Conservation (phyloP, 768 basidiomycete species). For the Naematelia encephala region DNA sequence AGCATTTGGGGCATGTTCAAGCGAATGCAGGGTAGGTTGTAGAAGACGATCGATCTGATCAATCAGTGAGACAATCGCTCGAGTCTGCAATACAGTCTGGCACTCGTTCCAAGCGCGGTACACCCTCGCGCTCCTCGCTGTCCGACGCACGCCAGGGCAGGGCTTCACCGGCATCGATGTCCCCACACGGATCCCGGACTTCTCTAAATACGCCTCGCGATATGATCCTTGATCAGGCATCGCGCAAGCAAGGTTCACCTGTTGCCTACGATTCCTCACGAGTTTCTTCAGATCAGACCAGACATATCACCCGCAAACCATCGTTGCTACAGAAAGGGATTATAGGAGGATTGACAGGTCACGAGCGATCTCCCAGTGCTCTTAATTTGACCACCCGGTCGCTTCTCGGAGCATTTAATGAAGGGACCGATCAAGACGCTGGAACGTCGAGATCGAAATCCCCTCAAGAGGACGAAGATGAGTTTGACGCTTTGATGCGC, state of each 20-base stretch:
- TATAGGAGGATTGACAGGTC: constrained; percentile 2
- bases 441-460: constrained; percentile 11
- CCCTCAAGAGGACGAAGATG: constrained; percentile 56
- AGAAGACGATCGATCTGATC: neutral
- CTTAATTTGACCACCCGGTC: constrained; percentile 30
- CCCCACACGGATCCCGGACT: constrained; percentile 18
- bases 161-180: neutral
- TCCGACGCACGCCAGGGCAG: neutral
- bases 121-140: constrained; percentile 7
- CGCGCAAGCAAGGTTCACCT: too few relatives aligned
- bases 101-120: constrained; percentile 14
- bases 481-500: constrained; percentile 90
- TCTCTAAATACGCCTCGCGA: constrained; percentile 9
- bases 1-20: constrained; percentile 79
- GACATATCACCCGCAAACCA: constrained; percentile 4
- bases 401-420: constrained; percentile 35
- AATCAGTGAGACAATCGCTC: constrained; percentile 28
- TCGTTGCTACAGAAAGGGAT: constrained; percentile 5
- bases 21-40: constrained; percentile 70
- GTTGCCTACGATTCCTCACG: neutral
- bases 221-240: neutral
- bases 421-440: constrained; percentile 13
- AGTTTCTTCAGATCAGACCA: neutral
- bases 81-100: constrained; percentile 23
- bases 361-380: constrained; percentile 29